Percentiles rank a stretch among this genome's conserved stretches.
Conservation (phyloP, 1,139 yeast genomes). For the Pichia sp. region DNA sequence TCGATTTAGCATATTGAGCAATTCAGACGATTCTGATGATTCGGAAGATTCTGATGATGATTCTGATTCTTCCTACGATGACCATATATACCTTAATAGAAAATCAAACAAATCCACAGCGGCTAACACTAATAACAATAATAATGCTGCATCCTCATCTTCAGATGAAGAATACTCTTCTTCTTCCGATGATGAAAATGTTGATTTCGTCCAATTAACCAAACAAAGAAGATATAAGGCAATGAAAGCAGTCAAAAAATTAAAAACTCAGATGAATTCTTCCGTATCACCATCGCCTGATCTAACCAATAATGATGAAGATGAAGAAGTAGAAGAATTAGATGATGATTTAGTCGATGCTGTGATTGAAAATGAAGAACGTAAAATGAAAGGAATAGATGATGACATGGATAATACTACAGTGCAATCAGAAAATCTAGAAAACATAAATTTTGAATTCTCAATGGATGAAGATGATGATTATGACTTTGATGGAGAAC, state of each 20-base stretch:
- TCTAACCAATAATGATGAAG: slow-evolving; percentile 13
- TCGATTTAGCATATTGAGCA: slow-evolving; percentile 45
- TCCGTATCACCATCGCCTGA: slow-evolving; percentile 11
- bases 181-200: slow-evolving; percentile 63
- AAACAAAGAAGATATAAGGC: slow-evolving; percentile 62
- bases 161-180: slow-evolving; percentile 42
- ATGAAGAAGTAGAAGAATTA: slow-evolving; percentile 26
- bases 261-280: slow-evolving; percentile 35
- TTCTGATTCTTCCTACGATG: slow-evolving; percentile 16
- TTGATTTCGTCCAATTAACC: slow-evolving; percentile 68
- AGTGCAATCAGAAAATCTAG: slow-evolving; percentile 20
- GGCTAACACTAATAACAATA: background rate
- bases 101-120: background rate
- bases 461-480: slow-evolving; percentile 47
- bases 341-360: slow-evolving; percentile 33
- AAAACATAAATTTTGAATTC: slow-evolving; percentile 54
- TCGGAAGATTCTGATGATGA: slow-evolving; percentile 9
- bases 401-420: slow-evolving; percentile 14
- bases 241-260: slow-evolving; percentile 48
- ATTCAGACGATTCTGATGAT: slow-evolving; percentile 55
- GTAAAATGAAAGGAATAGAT: slow-evolving; percentile 20
- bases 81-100: slow-evolving; percentile 14
- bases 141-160: slow-evolving; percentile 9
- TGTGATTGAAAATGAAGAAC: slow-evolving; percentile 28
- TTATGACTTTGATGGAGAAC: slow-evolving; percentile 28